Percentiles rank a stretch among this genome's conserved stretches.
Evolutionary conservation across 2,329 filamentous ascomycete genomes (phyloP).

Genomic region (Claviceps sorghi): DNA sequence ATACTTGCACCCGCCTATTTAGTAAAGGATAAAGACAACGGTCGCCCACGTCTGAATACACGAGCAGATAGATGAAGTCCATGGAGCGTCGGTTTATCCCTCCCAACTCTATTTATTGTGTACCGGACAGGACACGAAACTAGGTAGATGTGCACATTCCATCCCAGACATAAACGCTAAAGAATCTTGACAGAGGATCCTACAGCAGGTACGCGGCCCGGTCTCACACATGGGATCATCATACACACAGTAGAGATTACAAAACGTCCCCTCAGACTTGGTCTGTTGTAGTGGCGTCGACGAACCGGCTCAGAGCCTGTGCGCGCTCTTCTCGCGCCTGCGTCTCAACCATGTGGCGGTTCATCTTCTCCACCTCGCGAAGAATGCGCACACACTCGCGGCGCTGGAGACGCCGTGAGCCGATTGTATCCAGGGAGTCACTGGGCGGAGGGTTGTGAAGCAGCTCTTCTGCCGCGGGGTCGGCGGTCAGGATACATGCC

Average conservation of each 20-base stretch:
- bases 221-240: too few species aligned
- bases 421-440: conserved; percentile 5
- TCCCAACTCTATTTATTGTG: too few species aligned
- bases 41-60: too few species aligned
- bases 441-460: conserved; percentile 8
- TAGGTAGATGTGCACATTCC: too few species aligned
- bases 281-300: neutral
- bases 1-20: too few species aligned
- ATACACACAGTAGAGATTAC: too few species aligned
- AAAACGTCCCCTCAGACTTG: neutral
- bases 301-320: conserved; percentile 6
- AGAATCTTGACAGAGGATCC: too few species aligned
- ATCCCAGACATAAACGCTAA: too few species aligned
- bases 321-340: conserved; percentile 8
- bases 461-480: conserved; percentile 31
- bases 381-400: conserved; percentile 20
- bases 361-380: conserved; percentile 16
- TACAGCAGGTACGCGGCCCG: neutral
- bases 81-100: too few species aligned
- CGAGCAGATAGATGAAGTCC: too few species aligned
- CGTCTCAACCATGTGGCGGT: conserved; percentile 5
- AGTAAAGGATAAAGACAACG: too few species aligned
- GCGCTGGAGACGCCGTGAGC: conserved; percentile 12
- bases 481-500: conserved; percentile 39
- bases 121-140: too few species aligned